phyloP scores from a whole-genome alignment of 2,329 filamentous ascomycete species.

The Didymella glomerata region DNA sequence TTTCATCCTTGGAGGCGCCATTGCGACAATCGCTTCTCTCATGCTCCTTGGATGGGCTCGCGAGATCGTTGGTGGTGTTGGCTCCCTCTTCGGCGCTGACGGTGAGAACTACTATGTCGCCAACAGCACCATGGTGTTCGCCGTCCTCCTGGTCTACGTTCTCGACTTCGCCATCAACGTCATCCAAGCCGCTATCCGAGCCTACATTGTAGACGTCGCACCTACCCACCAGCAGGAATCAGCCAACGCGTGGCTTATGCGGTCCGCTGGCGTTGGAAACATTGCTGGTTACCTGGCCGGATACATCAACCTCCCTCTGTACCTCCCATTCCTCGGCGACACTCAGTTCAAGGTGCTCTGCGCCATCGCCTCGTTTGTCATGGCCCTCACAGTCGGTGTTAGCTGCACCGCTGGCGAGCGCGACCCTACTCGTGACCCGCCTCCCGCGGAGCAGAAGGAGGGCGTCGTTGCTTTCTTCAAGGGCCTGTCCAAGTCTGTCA shows the following conservation, averaged over 20 bases:
- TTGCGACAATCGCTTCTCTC: slow-evolving; percentile 60
- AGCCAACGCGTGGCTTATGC: slow-evolving; percentile 93
- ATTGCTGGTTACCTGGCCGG: slow-evolving; percentile 90
- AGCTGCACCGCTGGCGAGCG: slow-evolving; percentile 76
- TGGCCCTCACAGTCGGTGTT: slow-evolving; percentile 73
- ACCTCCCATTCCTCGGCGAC: slow-evolving; percentile 80
- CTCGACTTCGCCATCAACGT: slow-evolving; percentile 97
- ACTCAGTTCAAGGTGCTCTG: slow-evolving; percentile 95
- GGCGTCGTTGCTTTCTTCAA: slow-evolving; percentile 82
- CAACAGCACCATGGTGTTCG: slow-evolving; percentile 74
- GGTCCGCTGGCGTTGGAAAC: slow-evolving; percentile 86
- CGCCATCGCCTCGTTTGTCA: slow-evolving; percentile 78
- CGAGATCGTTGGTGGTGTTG: slow-evolving; percentile 68
- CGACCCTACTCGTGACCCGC: slow-evolving; percentile 77
- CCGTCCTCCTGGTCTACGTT: slow-evolving; percentile 86
- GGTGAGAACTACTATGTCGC: slow-evolving; percentile 71
- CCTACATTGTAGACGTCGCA: slow-evolving; percentile 92
- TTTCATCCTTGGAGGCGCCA: slow-evolving; percentile 61
- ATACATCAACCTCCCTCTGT: slow-evolving; percentile 78
- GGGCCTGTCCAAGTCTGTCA: slow-evolving; percentile 78
- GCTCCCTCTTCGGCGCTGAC: slow-evolving; percentile 75
- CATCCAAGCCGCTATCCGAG: slow-evolving; percentile 88
- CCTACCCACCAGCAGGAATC: slow-evolving; percentile 92
- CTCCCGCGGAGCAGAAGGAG: slow-evolving; percentile 62
- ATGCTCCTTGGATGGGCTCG: slow-evolving; percentile 61